Evolutionary conservation across 192 early-diverging fungal genomes (phyloP).

Genomic region (Thamnidium elegans): DNA sequence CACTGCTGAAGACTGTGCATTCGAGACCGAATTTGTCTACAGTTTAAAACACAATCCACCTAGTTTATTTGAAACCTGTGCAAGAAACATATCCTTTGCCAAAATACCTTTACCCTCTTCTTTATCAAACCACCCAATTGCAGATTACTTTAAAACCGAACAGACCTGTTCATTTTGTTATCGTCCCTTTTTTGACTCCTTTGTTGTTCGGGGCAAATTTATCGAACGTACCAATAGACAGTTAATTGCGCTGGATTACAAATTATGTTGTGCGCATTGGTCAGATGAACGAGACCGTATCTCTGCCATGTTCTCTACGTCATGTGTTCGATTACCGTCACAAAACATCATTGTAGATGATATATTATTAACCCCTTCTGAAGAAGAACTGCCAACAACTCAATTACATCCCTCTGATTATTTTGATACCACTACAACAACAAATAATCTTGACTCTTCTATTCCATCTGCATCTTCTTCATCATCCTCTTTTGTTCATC

Average conservation of each 20-base stretch:
- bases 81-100: slow-evolving; percentile 65
- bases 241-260: slow-evolving; percentile 62
- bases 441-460: background rate
- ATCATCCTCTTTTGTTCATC: background rate
- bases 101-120: slow-evolving; percentile 51
- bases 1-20: slow-evolving; percentile 51
- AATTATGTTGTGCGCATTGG: slow-evolving; percentile 77
- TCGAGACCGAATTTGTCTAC: slow-evolving; percentile 43
- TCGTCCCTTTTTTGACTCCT: slow-evolving; percentile 75
- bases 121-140: slow-evolving; percentile 49
- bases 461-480: background rate
- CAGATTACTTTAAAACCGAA: slow-evolving; percentile 59
- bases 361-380: background rate
- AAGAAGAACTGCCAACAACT: too few relatives aligned
- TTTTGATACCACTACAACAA: background rate
- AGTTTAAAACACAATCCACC: slow-evolving; percentile 51
- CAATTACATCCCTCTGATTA: too few relatives aligned
- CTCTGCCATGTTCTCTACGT: slow-evolving; percentile 50
- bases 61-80: slow-evolving; percentile 72
- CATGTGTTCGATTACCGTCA: background rate
- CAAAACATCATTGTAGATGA: background rate
- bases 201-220: slow-evolving; percentile 54
- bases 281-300: slow-evolving; percentile 66
- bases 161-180: slow-evolving; percentile 69
- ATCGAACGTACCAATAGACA: slow-evolving; percentile 56